Evolutionary conservation across 2,329 filamentous ascomycete genomes (phyloP).

Genomic region (Teratosphaeria nubilosa): DNA sequence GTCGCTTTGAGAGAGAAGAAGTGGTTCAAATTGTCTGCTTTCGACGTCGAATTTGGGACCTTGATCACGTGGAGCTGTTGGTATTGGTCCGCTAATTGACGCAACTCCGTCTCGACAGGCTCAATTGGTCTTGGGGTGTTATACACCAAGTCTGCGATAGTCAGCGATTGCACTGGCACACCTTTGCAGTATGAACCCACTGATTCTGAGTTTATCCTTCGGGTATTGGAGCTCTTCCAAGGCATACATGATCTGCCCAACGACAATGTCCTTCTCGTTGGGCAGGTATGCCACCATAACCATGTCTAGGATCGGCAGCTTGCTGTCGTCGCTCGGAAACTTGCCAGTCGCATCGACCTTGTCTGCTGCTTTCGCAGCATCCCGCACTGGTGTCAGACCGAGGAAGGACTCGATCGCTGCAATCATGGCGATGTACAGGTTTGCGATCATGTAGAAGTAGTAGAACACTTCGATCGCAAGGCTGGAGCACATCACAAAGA

Average conservation of each 20-base stretch:
- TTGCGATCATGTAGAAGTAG: constrained; percentile 24
- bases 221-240: constrained; percentile 39
- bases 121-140: constrained; percentile 40
- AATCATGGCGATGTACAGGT: constrained; percentile 24
- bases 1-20: constrained; percentile 34
- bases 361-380: constrained; percentile 18
- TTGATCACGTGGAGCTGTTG: constrained; percentile 37
- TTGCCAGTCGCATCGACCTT: constrained; percentile 16
- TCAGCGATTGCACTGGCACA: background rate
- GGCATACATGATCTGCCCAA: constrained; percentile 29
- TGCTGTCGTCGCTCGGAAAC: constrained; percentile 12
- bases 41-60: constrained; percentile 39
- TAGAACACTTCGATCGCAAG: constrained; percentile 23
- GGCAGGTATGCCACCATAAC: constrained; percentile 43
- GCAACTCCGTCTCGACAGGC: constrained; percentile 35
- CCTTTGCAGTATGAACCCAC: constrained; percentile 6
- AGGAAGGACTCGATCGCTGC: constrained; percentile 21
- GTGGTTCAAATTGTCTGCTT: constrained; percentile 42
- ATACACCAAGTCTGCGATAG: constrained; percentile 29
- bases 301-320: constrained; percentile 35
- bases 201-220: constrained; percentile 36
- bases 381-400: constrained; percentile 21
- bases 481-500: constrained; percentile 19
- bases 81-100: constrained; percentile 28
- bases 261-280: constrained; percentile 30